A percentile compares a stretch with the other conserved stretches of the same genome.
Evolutionary conservation across 208 protist species (phyloP).

Genomic region (Leishmania amazonensis): DNA sequence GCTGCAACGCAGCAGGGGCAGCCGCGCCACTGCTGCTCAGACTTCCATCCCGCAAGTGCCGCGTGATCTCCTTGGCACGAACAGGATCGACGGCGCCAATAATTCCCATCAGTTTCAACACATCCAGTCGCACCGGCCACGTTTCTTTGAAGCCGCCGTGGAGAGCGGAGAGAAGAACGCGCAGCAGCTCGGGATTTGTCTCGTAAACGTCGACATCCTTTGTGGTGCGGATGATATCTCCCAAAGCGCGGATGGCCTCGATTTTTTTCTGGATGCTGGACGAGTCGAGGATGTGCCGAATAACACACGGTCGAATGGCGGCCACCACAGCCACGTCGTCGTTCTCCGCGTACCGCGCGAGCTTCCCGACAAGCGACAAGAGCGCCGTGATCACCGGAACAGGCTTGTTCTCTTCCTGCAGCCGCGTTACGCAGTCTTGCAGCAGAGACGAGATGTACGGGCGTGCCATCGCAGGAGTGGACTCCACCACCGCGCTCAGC

Average conservation of each 20-base stretch:
- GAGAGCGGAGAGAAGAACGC: conserved; percentile 77
- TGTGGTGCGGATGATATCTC: conserved; percentile 88
- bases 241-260: conserved; percentile 82
- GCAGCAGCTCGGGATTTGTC: conserved; percentile 74
- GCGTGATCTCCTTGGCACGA: conserved; percentile 79
- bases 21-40: conserved; percentile 33
- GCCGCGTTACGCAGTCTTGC: conserved; percentile 59
- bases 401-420: conserved; percentile 58
- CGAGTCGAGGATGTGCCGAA: conserved; percentile 82
- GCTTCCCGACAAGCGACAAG: conserved; percentile 80
- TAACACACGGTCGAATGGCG: conserved; percentile 66
- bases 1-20: conserved; percentile 19
- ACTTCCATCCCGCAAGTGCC: conserved; percentile 48
- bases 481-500: conserved; percentile 82
- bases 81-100: conserved; percentile 88
- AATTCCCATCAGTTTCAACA: conserved; percentile 90
- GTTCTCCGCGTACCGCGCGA: conserved; percentile 80
- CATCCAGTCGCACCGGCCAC: conserved; percentile 86
- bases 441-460: conserved; percentile 87
- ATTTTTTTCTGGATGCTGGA: conserved; percentile 85
- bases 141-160: conserved; percentile 90
- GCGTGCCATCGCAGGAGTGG: conserved; percentile 69
- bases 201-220: conserved; percentile 86
- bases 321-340: conserved; percentile 74
- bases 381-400: conserved; percentile 71